Base-by-base conservation (phyloP, 2,329 filamentous ascomycete species). In the Thelonectria olida region DNA sequence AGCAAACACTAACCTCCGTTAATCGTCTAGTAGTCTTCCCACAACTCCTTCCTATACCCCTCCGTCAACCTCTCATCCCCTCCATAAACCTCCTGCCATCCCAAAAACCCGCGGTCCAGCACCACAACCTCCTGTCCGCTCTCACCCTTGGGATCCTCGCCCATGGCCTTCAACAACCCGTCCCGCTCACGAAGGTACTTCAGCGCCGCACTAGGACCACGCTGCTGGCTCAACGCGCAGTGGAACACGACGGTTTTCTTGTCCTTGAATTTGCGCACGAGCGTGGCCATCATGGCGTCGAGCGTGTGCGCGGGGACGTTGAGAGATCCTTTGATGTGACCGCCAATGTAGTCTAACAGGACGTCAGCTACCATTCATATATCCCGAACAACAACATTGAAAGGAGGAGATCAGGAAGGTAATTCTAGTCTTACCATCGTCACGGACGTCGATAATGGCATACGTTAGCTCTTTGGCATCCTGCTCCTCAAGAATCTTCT, bases 191-290 rank as follows among this genome's bases (percentile, higher is more conserved):
- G 82, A 62, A 94, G 69, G 76, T 97, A 98, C 71, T 85, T 84
- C 68, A 97, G 79, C 4, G 96, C 96, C 4, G 95, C 93, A 51
- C 86, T 86, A 0, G 96, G 96, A 0, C 96, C 96, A 1, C 96
- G 85, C 79, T 97, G 91, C 81, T 98, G 96, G 68, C 91, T 95
- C 56, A 98, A 82, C 17, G 92, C 91, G 78, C 96, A 99, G 80
- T 99, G 96, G 77, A 99, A 99, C 1, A 99, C 87, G 13, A 99
- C 93, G 10, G 85, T 90, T 57, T 96, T 87, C 76, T 93, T 93
- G 73, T 90, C 88, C 66, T 88, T 82, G 48, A 97, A 85, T 42
- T 85, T 88, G 58, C 92, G 88, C 12, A 97, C 84, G n/a, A 99
- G 87, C 65, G 93, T 92, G 0, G 94, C 91, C 76, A 96, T 87